Conservation (phyloP, 805 yeast species). For the Citeromyces matritensis region DNA sequence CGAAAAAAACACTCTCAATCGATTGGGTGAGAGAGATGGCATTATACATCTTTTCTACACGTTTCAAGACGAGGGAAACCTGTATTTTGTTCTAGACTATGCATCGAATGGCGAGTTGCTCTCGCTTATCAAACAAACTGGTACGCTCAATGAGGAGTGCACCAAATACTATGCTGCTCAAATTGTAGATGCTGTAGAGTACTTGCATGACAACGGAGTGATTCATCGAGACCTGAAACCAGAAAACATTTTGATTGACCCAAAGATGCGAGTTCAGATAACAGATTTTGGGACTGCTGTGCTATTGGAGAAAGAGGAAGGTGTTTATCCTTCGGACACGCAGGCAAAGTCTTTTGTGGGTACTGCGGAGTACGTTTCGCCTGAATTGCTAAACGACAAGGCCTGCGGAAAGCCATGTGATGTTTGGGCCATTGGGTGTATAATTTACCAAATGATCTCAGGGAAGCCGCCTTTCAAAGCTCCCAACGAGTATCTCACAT, state of each 20-base stretch:
- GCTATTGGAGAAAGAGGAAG: slow-evolving; percentile 38
- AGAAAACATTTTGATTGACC: slow-evolving; percentile 59
- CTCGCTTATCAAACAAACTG: slow-evolving; percentile 48
- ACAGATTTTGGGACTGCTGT: slow-evolving; percentile 85
- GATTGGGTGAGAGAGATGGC: slow-evolving; percentile 46
- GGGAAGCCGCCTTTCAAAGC: slow-evolving; percentile 75
- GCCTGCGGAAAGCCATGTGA: slow-evolving; percentile 49
- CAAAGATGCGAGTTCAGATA: slow-evolving; percentile 43
- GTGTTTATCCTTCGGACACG: slow-evolving; percentile 46
- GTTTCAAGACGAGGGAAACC: slow-evolving; percentile 60
- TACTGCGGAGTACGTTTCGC: slow-evolving; percentile 75
- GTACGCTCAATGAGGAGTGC: slow-evolving; percentile 59
- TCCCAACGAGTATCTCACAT: slow-evolving; percentile 65
- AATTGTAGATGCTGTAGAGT: slow-evolving; percentile 55
- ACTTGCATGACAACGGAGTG: slow-evolving; percentile 62
- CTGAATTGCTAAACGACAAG: slow-evolving; percentile 62
- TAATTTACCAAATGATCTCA: slow-evolving; percentile 45
- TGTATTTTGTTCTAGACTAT: slow-evolving; percentile 65
- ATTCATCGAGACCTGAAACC: slow-evolving; percentile 76
- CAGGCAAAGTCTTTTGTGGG: slow-evolving; percentile 76
- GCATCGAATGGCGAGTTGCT: slow-evolving; percentile 72
- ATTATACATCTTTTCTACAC: slow-evolving; percentile 60
- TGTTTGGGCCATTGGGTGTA: slow-evolving; percentile 49
- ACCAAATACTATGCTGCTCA: slow-evolving; percentile 60
- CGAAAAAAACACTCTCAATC: slow-evolving; percentile 66